Evolutionary conservation across 1,284 basidiomycete genomes (phyloP).

Genomic region (Ceratobasidium sp.): DNA sequence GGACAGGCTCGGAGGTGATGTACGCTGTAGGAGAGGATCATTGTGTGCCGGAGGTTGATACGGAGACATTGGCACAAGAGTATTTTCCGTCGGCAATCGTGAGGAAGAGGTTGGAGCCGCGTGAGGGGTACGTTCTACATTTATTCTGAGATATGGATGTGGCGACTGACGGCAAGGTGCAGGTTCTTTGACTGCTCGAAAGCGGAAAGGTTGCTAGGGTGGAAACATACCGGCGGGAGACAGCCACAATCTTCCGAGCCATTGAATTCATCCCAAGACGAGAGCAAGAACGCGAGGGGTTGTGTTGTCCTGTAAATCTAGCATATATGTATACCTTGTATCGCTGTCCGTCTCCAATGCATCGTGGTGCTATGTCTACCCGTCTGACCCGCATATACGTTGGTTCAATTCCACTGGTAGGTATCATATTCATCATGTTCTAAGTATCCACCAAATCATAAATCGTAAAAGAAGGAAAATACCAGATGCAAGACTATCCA

Average conservation of each 20-base stretch:
- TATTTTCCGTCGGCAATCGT: conserved; percentile 49
- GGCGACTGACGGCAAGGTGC: conserved; percentile 37
- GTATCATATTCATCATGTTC: too few relatives aligned
- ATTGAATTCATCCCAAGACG: background rate
- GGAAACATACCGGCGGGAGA: conserved; percentile 51
- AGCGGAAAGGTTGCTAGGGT: conserved; percentile 54
- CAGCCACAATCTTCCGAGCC: conserved; percentile 9
- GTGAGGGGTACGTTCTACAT: conserved; percentile 13
- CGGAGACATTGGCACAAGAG: conserved; percentile 48
- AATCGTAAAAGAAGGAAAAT: too few relatives aligned
- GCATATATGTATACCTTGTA: background rate
- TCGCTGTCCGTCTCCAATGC: too few relatives aligned
- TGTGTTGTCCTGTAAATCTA: conserved; percentile 9
- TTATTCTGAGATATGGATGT: background rate
- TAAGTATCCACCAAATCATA: too few relatives aligned
- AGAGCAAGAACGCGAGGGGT: background rate
- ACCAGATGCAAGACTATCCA: too few relatives aligned
- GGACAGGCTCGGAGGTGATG: conserved; percentile 55
- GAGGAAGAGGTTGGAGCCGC: conserved; percentile 47
- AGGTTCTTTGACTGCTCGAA: conserved; percentile 53
- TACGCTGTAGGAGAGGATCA: conserved; percentile 50
- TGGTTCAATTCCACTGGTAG: too few relatives aligned
- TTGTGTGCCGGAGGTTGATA: conserved; percentile 43
- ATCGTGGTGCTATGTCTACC: too few relatives aligned
- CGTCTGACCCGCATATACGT: too few relatives aligned